Evolutionary conservation across 805 yeast genomes (phyloP).

Genomic region (Tetrapisispora nanseiensis): DNA sequence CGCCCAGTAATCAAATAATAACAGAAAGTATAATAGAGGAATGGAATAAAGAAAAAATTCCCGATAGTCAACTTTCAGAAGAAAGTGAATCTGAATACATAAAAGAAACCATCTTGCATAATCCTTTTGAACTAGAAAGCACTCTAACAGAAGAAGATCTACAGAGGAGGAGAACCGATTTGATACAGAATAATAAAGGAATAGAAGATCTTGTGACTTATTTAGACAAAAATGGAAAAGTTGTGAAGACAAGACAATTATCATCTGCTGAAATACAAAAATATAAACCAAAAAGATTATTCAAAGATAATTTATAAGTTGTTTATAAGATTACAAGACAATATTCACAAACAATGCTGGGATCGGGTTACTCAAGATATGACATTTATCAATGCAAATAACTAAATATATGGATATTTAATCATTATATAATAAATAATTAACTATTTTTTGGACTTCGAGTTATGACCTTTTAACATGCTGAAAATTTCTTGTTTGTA

Average conservation of each 20-base stretch:
- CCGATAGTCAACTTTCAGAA: conserved; percentile 9
- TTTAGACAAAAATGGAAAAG: conserved; percentile 29
- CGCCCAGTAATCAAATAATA: conserved; percentile 31
- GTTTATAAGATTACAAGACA: background rate
- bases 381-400: background rate
- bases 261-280: conserved; percentile 14
- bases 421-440: background rate
- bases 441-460: background rate
- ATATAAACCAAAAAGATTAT: conserved; percentile 26
- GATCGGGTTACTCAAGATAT: background rate
- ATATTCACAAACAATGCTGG: background rate
- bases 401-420: background rate
- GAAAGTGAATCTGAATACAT: conserved; percentile 8
- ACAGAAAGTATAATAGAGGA: conserved; percentile 25
- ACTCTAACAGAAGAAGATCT: conserved; percentile 10
- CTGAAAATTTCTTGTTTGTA: conserved; percentile 55
- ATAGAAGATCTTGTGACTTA: conserved; percentile 21
- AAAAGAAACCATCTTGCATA: conserved; percentile 2
- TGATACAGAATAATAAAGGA: conserved; percentile 14
- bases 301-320: conserved; percentile 3
- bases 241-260: conserved; percentile 18
- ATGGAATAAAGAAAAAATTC: conserved; percentile 22
- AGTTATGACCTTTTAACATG: conserved; percentile 38
- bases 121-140: conserved; percentile 13
- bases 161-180: conserved; percentile 7